Evolutionary conservation across 345 rosid species (phyloP).

Genomic region (Trapa incisa): DNA sequence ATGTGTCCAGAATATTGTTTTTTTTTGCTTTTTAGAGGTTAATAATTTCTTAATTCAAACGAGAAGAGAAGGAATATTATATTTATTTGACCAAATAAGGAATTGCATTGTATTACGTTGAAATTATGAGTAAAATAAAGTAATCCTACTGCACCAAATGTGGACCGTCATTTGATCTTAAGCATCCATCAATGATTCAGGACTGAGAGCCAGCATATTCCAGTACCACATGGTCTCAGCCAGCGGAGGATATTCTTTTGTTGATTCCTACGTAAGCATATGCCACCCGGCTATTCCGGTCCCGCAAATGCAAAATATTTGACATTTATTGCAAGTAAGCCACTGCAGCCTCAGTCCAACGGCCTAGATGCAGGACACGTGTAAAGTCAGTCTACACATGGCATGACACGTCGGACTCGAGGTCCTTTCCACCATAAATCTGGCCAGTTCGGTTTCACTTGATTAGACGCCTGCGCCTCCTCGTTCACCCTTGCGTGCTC

Average conservation of each 20-base stretch:
- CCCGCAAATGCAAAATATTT: background rate
- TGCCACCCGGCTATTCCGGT: constrained; percentile 5
- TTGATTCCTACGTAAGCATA: constrained; percentile 12
- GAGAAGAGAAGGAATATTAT: too few species aligned
- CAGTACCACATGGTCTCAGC: constrained; percentile 3
- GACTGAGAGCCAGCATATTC: constrained; percentile 25
- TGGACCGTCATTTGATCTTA: too few species aligned
- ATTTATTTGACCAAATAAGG: too few species aligned
- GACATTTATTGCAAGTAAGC: constrained; percentile 6
- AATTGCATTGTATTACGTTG: too few species aligned
- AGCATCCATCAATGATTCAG: too few species aligned
- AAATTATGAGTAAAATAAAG: too few species aligned
- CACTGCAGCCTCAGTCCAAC: background rate
- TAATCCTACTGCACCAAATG: too few species aligned
- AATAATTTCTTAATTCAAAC: too few species aligned
- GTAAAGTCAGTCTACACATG: background rate
- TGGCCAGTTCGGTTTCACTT: background rate
- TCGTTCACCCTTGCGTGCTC: background rate
- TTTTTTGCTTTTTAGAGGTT: too few species aligned
- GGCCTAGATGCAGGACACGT: background rate
- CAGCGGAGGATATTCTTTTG: constrained; percentile 20
- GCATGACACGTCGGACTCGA: background rate
- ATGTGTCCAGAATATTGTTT: too few species aligned
- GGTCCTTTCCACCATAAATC: background rate
- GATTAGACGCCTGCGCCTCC: background rate